Evolutionary conservation across 176 grass and related monocot genomes (phyloP).

Genomic region (Hordeum vulgare): MorexV3_pseudomolecules_assembly NC_058523.1:488679655-488680154

Average conservation of each 20-base stretch:
- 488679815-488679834: constrained; percentile 65
- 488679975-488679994: constrained; percentile 38
- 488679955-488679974: constrained; percentile 42
- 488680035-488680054: constrained; percentile 60
- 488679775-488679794: constrained; percentile 86
- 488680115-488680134: constrained; percentile 42
- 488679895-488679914: constrained; percentile 46
- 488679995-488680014: constrained; percentile 43
- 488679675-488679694: constrained; percentile 74
- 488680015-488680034: constrained; percentile 15
- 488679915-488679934: constrained; percentile 43
- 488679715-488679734: constrained; percentile 64
- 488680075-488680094: constrained; percentile 8
- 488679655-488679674: constrained; percentile 69
- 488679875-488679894: constrained; percentile 84
- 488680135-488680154: constrained; percentile 32
- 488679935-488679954: constrained; percentile 30
- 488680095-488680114: background rate
- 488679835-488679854: constrained; percentile 52
- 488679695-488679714: constrained; percentile 54
- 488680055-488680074: constrained; percentile 86
- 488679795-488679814: constrained; percentile 52
- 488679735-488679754: constrained; percentile 54
- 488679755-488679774: constrained; percentile 62
- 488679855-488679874: constrained; percentile 23